These are phyloP conservation scores for Vinca major DNA, from an alignment of 305 asterid genomes.

Conservation along the genomic window DNA sequence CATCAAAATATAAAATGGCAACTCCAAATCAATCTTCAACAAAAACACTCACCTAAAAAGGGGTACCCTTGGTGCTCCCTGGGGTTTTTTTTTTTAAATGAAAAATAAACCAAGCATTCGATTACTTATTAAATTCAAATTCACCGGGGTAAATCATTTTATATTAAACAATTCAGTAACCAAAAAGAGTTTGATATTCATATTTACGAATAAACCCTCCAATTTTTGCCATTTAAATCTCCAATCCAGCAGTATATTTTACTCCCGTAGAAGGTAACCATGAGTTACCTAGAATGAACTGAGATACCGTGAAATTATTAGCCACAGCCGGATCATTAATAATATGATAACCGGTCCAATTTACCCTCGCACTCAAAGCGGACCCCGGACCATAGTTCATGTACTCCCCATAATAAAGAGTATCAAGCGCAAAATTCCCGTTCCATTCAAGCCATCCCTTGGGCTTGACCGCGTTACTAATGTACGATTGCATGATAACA, in stretches of 20 bases:
- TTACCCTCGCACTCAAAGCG: slow-evolving; percentile 41
- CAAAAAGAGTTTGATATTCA: background rate
- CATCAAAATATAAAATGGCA: no score
- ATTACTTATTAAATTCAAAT: background rate
- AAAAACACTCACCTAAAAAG: background rate
- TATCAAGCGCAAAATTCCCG: slow-evolving; percentile 41
- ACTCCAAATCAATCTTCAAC: no score
- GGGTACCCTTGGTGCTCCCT: background rate
- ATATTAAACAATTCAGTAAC: background rate
- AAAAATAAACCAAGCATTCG: no score
- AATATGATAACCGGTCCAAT: slow-evolving; percentile 60
- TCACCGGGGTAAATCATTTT: no score
- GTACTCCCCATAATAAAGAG: slow-evolving; percentile 62
- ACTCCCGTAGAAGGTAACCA: slow-evolving; percentile 90
- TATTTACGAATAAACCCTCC: no score
- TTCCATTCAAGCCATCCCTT: slow-evolving; percentile 87
- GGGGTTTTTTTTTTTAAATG: background rate
- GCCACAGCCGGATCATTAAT: slow-evolving; percentile 47
- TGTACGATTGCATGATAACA: slow-evolving; percentile 58
- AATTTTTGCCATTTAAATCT: slow-evolving; percentile 9
- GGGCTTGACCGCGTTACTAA: slow-evolving; percentile 48
- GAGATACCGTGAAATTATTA: slow-evolving; percentile 48
- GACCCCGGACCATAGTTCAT: slow-evolving; percentile 64
- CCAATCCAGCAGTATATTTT: slow-evolving; percentile 54
- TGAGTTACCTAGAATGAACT: slow-evolving; percentile 53